Percentiles rank a stretch among this genome's conserved stretches.
These are phyloP conservation scores for Cystobasidiopsis lactophilus DNA, from an alignment of 768 basidiomycete genomes.

Conservation along the genomic window DNA sequence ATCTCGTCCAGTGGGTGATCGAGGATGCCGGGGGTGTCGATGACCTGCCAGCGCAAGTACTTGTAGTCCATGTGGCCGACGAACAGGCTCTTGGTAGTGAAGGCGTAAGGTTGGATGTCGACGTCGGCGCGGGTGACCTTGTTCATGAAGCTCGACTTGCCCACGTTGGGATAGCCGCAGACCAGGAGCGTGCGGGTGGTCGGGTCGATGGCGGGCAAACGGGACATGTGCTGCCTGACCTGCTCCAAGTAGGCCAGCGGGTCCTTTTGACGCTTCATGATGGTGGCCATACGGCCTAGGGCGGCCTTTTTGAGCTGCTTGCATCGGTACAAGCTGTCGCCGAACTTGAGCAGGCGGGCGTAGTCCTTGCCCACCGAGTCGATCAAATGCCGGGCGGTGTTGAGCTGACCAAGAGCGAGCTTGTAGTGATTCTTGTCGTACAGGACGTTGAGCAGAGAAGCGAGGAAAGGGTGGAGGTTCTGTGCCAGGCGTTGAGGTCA, in stretches of 20 bases:
- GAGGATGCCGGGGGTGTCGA: constrained; percentile 93
- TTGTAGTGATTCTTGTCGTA: constrained; percentile 99
- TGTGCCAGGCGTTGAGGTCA: constrained; percentile 15
- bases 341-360: constrained; percentile 86
- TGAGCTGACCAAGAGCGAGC: constrained; percentile 86
- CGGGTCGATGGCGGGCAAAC: constrained; percentile 93
- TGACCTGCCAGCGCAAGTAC: constrained; percentile 98
- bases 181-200: constrained; percentile 93
- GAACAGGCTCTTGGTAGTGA: constrained; percentile 96
- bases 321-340: constrained; percentile 89
- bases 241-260: constrained; percentile 95
- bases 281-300: constrained; percentile 94
- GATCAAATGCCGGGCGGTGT: constrained; percentile 85
- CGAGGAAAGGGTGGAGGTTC: constrained; percentile 89
- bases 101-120: constrained; percentile 97
- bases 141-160: constrained; percentile 98
- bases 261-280: constrained; percentile 97
- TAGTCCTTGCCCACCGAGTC: constrained; percentile 96
- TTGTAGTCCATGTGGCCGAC: constrained; percentile 98
- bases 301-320: constrained; percentile 97
- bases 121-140: constrained; percentile 98
- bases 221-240: constrained; percentile 95
- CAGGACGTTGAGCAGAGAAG: constrained; percentile 88
- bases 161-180: constrained; percentile 98
- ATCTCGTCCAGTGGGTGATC: constrained; percentile 98